Conservation (phyloP, 1,284 basidiomycete genomes). For the Neonothopanus nambi region DNA sequence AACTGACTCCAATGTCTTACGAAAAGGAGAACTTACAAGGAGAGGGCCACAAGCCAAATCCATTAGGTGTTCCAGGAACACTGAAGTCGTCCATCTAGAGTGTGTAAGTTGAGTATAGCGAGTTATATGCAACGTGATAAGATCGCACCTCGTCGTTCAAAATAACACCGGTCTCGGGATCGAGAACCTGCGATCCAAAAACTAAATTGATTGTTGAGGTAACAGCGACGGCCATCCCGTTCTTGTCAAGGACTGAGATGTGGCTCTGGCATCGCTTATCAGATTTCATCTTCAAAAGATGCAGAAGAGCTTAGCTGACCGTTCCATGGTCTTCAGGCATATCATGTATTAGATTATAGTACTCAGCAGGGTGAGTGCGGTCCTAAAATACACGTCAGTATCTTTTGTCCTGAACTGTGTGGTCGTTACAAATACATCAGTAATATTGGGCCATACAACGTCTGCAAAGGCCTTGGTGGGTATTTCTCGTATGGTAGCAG, state of each 20-base stretch:
- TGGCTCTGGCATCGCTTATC: slow-evolving; percentile 65
- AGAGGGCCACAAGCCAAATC: slow-evolving; percentile 82
- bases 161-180: slow-evolving; percentile 83
- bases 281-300: not conserved
- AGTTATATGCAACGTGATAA: not conserved
- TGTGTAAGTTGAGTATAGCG: not conserved
- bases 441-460: slow-evolving; percentile 64
- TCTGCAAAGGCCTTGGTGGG: slow-evolving; percentile 72
- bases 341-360: slow-evolving; percentile 86
- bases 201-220: slow-evolving; percentile 88
- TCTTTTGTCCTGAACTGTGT: not conserved
- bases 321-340: slow-evolving; percentile 84
- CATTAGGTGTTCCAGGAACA: slow-evolving; percentile 77
- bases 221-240: slow-evolving; percentile 83
- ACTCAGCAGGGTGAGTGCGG: slow-evolving; percentile 74
- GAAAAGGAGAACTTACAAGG: slow-evolving; percentile 57
- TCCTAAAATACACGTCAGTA: slow-evolving; percentile 45
- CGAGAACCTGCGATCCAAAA: slow-evolving; percentile 87
- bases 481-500: slow-evolving; percentile 62
- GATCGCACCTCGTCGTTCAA: slow-evolving; percentile 77
- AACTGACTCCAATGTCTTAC: slow-evolving; percentile 1
- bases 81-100: slow-evolving; percentile 86
- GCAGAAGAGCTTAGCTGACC: slow-evolving; percentile 40
- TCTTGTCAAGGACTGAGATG: slow-evolving; percentile 75
- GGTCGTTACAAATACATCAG: slow-evolving; percentile 69